Evolutionary conservation across 2,329 filamentous ascomycete genomes (phyloP).

Genomic region (Didymella keratinophila): DNA sequence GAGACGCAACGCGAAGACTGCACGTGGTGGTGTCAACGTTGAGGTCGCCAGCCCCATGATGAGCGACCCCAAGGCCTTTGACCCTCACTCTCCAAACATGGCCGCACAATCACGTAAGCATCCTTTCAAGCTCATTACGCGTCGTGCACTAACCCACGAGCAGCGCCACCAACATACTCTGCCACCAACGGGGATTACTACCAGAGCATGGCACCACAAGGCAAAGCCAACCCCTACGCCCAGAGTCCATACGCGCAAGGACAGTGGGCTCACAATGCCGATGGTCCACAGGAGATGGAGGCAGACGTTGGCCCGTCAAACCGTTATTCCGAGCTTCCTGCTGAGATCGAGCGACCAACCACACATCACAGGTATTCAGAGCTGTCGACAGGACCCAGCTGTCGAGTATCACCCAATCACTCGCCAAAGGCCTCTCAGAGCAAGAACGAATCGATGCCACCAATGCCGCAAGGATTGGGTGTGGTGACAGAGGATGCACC

Average conservation of each 20-base stretch:
- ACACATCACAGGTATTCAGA: slow-evolving; percentile 30
- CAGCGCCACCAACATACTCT: slow-evolving; percentile 40
- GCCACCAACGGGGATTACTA: slow-evolving; percentile 31
- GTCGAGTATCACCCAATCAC: slow-evolving; percentile 27
- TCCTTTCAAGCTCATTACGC: neutral
- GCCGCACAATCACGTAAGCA: slow-evolving; percentile 35
- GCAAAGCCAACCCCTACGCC: slow-evolving; percentile 22
- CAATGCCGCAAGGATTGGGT: slow-evolving; percentile 24
- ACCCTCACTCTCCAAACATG: slow-evolving; percentile 21
- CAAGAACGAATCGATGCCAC: slow-evolving; percentile 21
- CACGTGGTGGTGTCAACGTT: neutral
- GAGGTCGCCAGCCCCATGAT: slow-evolving; percentile 24
- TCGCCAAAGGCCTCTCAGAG: slow-evolving; percentile 29
- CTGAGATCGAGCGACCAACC: slow-evolving; percentile 17
- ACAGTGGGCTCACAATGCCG: slow-evolving; percentile 27
- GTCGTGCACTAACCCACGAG: neutral
- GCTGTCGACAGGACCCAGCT: slow-evolving; percentile 33
- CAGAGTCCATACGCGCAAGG: slow-evolving; percentile 21
- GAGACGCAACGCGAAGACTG: slow-evolving; percentile 15
- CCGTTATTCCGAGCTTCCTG: slow-evolving; percentile 38
- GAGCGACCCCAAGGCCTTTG: slow-evolving; percentile 22
- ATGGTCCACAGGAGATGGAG: slow-evolving; percentile 32
- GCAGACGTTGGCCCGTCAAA: slow-evolving; percentile 21
- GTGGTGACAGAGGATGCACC: slow-evolving; percentile 17
- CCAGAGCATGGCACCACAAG: slow-evolving; percentile 15